Conservation (phyloP, 1,284 basidiomycete species). For the Leucoagaricus sp. region DNA sequence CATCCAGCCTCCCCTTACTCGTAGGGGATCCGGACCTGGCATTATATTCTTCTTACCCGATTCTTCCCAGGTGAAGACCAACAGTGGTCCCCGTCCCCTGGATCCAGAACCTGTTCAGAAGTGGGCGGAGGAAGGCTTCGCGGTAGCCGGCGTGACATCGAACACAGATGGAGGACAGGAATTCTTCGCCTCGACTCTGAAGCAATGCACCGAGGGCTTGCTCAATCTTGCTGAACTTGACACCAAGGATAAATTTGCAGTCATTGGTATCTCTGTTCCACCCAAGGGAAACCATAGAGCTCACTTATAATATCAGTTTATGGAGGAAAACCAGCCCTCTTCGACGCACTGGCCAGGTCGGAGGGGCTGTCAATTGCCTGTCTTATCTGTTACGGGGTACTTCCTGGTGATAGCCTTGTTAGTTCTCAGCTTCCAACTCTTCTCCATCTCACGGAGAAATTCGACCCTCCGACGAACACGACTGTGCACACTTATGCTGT, state of each 20-base stretch:
- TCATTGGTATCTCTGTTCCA: conserved; percentile 34
- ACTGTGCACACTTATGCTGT: conserved; percentile 29
- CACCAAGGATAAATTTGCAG: conserved; percentile 40
- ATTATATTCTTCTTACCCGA: conserved; percentile 42
- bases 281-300: too few species aligned
- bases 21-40: conserved; percentile 46
- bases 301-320: conserved; percentile 42
- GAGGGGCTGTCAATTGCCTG: conserved; percentile 10
- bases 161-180: conserved; percentile 16
- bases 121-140: conserved; percentile 53
- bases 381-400: conserved; percentile 32
- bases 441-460: conserved; percentile 27
- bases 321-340: conserved; percentile 25
- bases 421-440: conserved; percentile 26
- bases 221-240: conserved; percentile 37
- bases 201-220: conserved; percentile 33
- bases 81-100: conserved; percentile 30
- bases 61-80: conserved; percentile 23
- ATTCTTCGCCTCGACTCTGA: conserved; percentile 26
- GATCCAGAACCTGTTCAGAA: conserved; percentile 48
- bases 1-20: conserved; percentile 45
- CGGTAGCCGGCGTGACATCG: conserved; percentile 38
- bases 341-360: conserved; percentile 24
- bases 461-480: conserved; percentile 15
- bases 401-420: background rate